These are phyloP conservation scores for Fusarium subglutinans DNA, from an alignment of 2,329 filamentous ascomycete species.

Conservation along the genomic window DNA sequence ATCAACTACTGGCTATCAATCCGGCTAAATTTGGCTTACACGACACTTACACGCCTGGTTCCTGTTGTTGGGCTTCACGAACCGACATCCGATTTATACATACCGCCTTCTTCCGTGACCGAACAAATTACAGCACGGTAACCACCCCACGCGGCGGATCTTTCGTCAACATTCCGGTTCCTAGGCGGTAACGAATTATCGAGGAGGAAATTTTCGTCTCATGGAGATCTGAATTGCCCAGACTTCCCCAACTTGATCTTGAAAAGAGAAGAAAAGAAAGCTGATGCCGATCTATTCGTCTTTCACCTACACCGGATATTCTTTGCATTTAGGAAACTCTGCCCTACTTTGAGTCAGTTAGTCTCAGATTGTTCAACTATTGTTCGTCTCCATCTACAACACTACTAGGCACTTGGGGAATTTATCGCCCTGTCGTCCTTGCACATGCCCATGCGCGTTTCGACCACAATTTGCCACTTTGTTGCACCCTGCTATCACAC, in stretches of 20 bases:
- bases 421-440: constrained; percentile 42
- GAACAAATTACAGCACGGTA: constrained; percentile 38
- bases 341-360: constrained; percentile 12
- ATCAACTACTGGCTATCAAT: constrained; percentile 8
- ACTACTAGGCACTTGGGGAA: constrained; percentile 33
- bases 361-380: constrained; percentile 16
- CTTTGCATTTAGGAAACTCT: constrained; percentile 5
- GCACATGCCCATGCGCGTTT: constrained; percentile 40
- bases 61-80: constrained; percentile 9
- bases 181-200: constrained; percentile 40
- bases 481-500: constrained; percentile 42
- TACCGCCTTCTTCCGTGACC: constrained; percentile 33
- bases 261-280: constrained; percentile 30
- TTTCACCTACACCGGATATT: constrained; percentile 2
- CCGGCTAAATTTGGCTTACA: constrained; percentile 38
- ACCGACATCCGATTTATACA: constrained; percentile 31
- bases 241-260: constrained; percentile 20
- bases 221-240: constrained; percentile 35
- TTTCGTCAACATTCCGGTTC: constrained; percentile 32
- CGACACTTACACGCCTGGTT: constrained; percentile 28
- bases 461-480: constrained; percentile 42
- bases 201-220: constrained; percentile 34
- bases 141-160: constrained; percentile 42
- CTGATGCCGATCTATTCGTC: constrained; percentile 5
- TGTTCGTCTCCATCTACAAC: constrained; percentile 26